Base-by-base conservation (phyloP, 2,329 filamentous ascomycete genomes). In the Ilyonectria robusta region DNA sequence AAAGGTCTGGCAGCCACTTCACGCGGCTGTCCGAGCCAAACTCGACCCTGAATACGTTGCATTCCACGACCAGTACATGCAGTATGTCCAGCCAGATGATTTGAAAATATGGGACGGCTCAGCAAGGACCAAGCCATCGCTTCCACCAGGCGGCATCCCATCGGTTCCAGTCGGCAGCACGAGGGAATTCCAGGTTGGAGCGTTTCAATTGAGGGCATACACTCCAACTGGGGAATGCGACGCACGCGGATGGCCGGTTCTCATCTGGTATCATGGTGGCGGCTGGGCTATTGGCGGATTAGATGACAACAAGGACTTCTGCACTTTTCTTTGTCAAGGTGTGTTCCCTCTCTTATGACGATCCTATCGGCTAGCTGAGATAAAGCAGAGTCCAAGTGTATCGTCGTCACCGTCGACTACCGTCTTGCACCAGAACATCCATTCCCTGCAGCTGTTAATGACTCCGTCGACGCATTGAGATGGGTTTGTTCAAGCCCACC, bases 251-350 rank as follows among this genome's bases (percentile, higher is more conserved):
- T 80, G 78, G 78, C 78, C 79, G 1, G 64, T 72, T 2, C 70
- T 80, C 13, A 47, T 81, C 3, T 81, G 78, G 79, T 77, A 75
- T 33, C 79, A 81, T 46, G 79, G 79, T 33, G 79, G 79, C 13
- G 79, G 79, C 2, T 81, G 78, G 78, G 78, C 76, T 8, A 74
- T 79, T 44, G 79, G 79, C 0, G 75, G 73, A 4, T 33, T 80
- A 4, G 68, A 70, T 8, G 78, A 73, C 55, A 77, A 78, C 37
- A 76, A 76, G 15, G 77, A 75, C n/a, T 77, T 80, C 47, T 72
- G 74, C 35, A 75, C 75, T 3, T 69, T 71, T 11, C 56, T 78
- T 2, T 79, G 76, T 55, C 62, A 72, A 71, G 68, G 70, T 65
- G 37, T 2, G 65, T 64, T 46, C 15, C 26, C 23, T 33, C n/a